Evolutionary conservation across 108 stramenopile genomes (phyloP), one percentile per base, ranked within the genome.

Genomic region (Cyclotella atomus): DNA sequence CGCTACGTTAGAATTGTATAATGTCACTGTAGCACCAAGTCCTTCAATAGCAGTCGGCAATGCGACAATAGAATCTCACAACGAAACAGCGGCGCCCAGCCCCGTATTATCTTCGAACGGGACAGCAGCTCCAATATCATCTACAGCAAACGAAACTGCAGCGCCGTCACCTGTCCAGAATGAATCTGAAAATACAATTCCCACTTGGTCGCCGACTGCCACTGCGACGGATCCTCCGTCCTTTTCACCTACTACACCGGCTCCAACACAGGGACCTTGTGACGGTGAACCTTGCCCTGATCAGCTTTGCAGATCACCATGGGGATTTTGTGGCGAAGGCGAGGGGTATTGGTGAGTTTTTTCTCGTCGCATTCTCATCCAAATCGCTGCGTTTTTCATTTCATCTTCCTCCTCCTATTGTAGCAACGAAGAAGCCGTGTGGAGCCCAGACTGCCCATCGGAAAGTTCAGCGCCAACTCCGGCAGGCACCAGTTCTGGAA

Each of bases 251-350:
- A 74, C 73, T 21, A 74, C 68, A n/a, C 65, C 70, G 7, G 27
- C 36, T 21, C 80, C 80, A 59, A 70, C 73, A 23, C 46, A 74
- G 60, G 73, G 80, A 9, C 73, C 73, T 17, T 81, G 80, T 30
- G 63, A 65, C 28, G 80, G 80, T 14, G 73, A 81, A 36, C 28
- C 73, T 24, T 81, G 80, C 24, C 80, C 73, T 17, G 64, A 52
- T 38, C 36, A 57, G 10, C 45, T 74, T 9, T 81, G 80, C 27
- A 53, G 80, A 33, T 68, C 66, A 23, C 29, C 34, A 15, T 81
- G 69, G 53, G 80, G 80, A 20, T 81, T 70, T 56, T 81, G 80
- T 45, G 80, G 80, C 2, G 73, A 38, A 41, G 80, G 73, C 1
- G 53, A 62, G 20, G 61, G 35, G 8, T 81, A 81, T 64, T 81